These are phyloP conservation scores for Thelonectria olida DNA, from an alignment of 2,329 filamentous ascomycete genomes.

Conservation along the genomic window DNA sequence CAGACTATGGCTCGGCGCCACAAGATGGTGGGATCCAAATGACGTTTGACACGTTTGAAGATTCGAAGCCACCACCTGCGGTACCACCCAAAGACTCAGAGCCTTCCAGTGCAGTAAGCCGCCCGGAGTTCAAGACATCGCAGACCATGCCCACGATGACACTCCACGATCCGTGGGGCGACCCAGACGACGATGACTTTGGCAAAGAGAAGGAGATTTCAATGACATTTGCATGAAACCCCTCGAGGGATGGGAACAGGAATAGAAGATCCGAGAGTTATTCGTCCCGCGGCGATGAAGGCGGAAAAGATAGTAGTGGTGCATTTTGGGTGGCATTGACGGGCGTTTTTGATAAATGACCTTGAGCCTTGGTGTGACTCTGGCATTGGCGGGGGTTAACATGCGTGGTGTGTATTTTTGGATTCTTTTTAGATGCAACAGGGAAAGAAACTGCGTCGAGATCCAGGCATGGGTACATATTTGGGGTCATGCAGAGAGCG, in stretches of 20 bases:
- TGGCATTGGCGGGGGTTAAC: background rate
- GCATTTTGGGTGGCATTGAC: slow-evolving; percentile 7
- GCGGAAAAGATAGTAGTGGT: background rate
- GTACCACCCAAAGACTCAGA: slow-evolving; percentile 42
- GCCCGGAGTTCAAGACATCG: slow-evolving; percentile 47
- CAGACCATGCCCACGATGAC: slow-evolving; percentile 61
- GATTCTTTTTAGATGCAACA: slow-evolving; percentile 10
- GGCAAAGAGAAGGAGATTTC: slow-evolving; percentile 78
- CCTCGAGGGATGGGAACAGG: slow-evolving; percentile 5
- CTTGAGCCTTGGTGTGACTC: background rate
- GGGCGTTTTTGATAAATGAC: slow-evolving; percentile 23
- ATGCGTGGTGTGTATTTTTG: slow-evolving; percentile 16
- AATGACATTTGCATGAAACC: slow-evolving; percentile 78
- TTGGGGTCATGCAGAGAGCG: background rate
- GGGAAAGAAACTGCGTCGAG: background rate
- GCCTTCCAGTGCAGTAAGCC: slow-evolving; percentile 32
- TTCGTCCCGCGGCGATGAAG: background rate
- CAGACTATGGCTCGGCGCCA: slow-evolving; percentile 39
- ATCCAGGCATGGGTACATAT: background rate
- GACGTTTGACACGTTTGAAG: slow-evolving; percentile 75
- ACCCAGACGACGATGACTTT: slow-evolving; percentile 73
- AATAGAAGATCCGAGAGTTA: background rate
- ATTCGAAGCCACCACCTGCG: slow-evolving; percentile 39
- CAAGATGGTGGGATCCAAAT: slow-evolving; percentile 68
- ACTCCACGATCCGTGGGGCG: slow-evolving; percentile 74